Percentiles rank a stretch among this genome's conserved stretches.
Conservation (phyloP, 2,329 filamentous ascomycete species). For the Rhytidhysteron rufulum region DNA sequence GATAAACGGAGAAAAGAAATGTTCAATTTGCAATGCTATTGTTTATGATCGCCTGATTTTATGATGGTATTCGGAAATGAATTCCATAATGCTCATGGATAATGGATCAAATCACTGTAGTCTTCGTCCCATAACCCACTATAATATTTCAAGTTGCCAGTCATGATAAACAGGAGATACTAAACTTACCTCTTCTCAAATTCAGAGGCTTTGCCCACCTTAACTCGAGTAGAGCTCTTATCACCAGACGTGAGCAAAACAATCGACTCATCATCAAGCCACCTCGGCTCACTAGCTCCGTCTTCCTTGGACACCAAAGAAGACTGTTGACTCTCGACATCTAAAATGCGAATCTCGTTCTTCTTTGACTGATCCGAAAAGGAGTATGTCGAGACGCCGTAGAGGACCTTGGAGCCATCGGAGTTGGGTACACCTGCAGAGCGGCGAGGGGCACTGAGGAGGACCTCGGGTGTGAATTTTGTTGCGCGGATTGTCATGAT, state of each 20-base stretch:
- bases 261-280: slow-evolving; percentile 68
- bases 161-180: too few relatives aligned
- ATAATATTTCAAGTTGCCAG: too few relatives aligned
- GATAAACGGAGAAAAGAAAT: too few relatives aligned
- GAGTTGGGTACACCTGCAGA: slow-evolving; percentile 67
- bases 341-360: slow-evolving; percentile 66
- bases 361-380: slow-evolving; percentile 70
- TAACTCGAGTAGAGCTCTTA: slow-evolving; percentile 37
- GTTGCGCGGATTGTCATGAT: slow-evolving; percentile 66
- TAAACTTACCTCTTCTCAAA: slow-evolving; percentile 31
- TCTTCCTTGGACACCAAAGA: slow-evolving; percentile 62
- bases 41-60: too few relatives aligned
- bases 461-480: slow-evolving; percentile 72
- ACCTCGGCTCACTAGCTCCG: slow-evolving; percentile 66
- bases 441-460: slow-evolving; percentile 71
- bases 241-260: slow-evolving; percentile 49
- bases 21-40: too few relatives aligned
- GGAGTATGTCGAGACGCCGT: slow-evolving; percentile 71
- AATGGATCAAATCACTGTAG: too few relatives aligned
- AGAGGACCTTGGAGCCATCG: slow-evolving; percentile 61
- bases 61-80: too few relatives aligned
- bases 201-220: slow-evolving; percentile 33
- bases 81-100: too few relatives aligned
- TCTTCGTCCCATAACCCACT: too few relatives aligned
- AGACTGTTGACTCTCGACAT: slow-evolving; percentile 64